Conservation (phyloP, 2,329 filamentous ascomycete genomes). For the Fragosphaeria purpurea region DNA sequence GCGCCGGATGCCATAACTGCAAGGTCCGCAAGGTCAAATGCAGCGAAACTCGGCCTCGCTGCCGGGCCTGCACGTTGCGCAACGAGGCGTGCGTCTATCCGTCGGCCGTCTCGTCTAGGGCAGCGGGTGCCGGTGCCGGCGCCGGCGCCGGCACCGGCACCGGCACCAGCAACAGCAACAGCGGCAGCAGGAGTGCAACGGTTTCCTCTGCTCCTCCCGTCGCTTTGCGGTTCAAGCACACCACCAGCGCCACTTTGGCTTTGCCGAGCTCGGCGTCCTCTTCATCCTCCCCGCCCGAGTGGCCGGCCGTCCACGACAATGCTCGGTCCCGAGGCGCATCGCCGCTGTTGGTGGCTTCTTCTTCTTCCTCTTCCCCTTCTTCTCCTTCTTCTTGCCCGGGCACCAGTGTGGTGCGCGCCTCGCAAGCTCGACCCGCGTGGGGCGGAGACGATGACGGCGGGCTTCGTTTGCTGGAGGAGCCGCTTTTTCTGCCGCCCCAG, state of each 20-base stretch:
- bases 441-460: conserved; percentile 15
- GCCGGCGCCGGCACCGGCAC: neutral
- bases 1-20: conserved; percentile 41
- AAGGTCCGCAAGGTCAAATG: conserved; percentile 47
- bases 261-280: too few species aligned
- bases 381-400: too few species aligned
- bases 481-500: conserved; percentile 24
- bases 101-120: neutral
- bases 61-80: conserved; percentile 38
- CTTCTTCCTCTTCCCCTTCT: too few species aligned
- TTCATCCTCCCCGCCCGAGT: neutral
- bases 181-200: neutral
- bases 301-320: neutral
- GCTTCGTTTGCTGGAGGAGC: conserved; percentile 19
- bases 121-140: conserved; percentile 5
- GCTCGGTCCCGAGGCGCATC: neutral
- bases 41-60: conserved; percentile 40
- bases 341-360: neutral
- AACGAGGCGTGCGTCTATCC: conserved; percentile 39
- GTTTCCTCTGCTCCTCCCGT: neutral
- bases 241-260: too few species aligned
- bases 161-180: too few species aligned
- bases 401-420: too few species aligned
- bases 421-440: too few species aligned
- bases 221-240: too few species aligned